These are phyloP conservation scores for Mercurialis annua DNA, from an alignment of 345 rosid species.

Conservation along the genomic window DNA sequence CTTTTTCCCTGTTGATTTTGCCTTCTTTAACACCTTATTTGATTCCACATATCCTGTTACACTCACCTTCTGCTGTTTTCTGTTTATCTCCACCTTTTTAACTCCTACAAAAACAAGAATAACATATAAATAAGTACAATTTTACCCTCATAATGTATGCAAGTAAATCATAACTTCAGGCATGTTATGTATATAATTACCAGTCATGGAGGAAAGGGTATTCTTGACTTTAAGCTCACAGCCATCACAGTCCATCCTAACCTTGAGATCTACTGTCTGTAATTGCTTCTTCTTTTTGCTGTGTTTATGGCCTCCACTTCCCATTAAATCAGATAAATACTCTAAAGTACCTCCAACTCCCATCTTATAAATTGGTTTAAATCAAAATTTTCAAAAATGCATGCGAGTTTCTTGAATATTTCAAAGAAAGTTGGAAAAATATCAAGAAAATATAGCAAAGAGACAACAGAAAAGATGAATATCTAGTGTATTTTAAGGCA, in stretches of 20 bases:
- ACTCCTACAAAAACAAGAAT: constrained; percentile 60
- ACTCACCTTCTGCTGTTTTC: constrained; percentile 87
- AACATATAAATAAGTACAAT: background rate
- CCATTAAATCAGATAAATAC: constrained; percentile 71
- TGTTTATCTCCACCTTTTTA: constrained; percentile 72
- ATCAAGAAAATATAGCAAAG: background rate
- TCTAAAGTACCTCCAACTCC: constrained; percentile 85
- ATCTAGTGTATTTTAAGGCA: constrained; percentile 15
- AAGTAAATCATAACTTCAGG: background rate
- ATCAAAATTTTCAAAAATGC: background rate
- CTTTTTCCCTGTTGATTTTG: constrained; percentile 83
- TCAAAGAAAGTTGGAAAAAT: background rate
- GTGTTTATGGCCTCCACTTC: constrained; percentile 48
- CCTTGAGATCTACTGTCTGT: constrained; percentile 89
- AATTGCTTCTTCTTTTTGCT: constrained; percentile 64
- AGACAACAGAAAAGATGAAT: background rate
- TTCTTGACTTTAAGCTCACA: constrained; percentile 95
- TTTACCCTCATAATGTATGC: background rate
- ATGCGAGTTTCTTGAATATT: background rate
- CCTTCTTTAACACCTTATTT: constrained; percentile 78
- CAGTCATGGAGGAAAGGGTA: constrained; percentile 73
- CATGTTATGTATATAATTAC: constrained; percentile 27
- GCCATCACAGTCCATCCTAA: constrained; percentile 99
- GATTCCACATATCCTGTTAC: constrained; percentile 81
- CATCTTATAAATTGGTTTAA: constrained; percentile 36